Percentiles rank a stretch among this genome's conserved stretches.
phyloP scores from a whole-genome alignment of 1,139 yeast species.

The Yamadazyma jaroonii region DNA sequence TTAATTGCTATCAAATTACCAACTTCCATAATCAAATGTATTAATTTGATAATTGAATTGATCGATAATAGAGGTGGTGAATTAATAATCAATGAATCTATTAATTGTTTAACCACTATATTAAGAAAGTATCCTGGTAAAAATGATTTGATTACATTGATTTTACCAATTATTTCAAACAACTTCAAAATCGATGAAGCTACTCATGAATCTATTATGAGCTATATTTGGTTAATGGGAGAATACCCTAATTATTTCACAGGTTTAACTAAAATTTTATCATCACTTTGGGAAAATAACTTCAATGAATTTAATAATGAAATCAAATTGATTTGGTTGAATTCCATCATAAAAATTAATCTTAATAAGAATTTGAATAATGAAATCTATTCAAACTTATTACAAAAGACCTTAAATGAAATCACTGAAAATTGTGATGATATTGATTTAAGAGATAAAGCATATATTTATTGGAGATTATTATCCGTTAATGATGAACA shows the following conservation, averaged over 20 bases:
- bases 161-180: constrained; percentile 68
- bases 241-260: constrained; percentile 81
- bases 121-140: constrained; percentile 73
- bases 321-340: constrained; percentile 74
- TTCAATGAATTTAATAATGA: constrained; percentile 72
- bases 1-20: constrained; percentile 82
- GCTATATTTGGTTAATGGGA: constrained; percentile 89
- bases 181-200: constrained; percentile 61
- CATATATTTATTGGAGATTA: constrained; percentile 92
- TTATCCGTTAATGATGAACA: constrained; percentile 54
- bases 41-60: constrained; percentile 71
- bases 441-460: constrained; percentile 92
- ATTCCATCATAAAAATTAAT: constrained; percentile 21
- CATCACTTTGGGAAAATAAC: constrained; percentile 51
- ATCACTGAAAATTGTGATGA: constrained; percentile 83
- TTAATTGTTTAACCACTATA: constrained; percentile 73
- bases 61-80: constrained; percentile 74
- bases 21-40: constrained; percentile 61
- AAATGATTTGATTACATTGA: constrained; percentile 56
- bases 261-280: constrained; percentile 39
- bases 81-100: constrained; percentile 75
- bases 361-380: constrained; percentile 4
- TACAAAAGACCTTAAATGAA: constrained; percentile 71
- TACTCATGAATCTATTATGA: constrained; percentile 29
- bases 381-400: constrained; percentile 35